phyloP scores from a whole-genome alignment of 495 filamentous ascomycete genomes.

The Hyaloscypha finlandica region DNA sequence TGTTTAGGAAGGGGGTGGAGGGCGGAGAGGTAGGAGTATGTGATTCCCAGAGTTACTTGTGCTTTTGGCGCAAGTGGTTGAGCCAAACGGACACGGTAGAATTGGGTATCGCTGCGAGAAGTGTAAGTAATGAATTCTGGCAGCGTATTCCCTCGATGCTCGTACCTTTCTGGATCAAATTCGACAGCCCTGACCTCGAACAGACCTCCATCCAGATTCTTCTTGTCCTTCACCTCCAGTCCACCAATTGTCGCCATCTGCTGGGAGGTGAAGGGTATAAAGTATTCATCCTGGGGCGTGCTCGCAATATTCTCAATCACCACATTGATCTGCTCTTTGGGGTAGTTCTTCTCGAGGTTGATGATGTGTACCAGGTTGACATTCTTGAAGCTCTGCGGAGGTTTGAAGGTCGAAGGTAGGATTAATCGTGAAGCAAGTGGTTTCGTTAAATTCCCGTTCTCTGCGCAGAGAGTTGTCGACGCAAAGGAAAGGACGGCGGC shows the following conservation, averaged over 20 bases:
- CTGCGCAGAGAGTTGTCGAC: conserved; percentile 28
- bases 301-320: conserved; percentile 82
- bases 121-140: conserved; percentile 19
- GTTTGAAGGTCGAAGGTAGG: conserved; percentile 75
- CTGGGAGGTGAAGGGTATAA: conserved; percentile 75
- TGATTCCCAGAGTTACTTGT: conserved; percentile 85
- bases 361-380: conserved; percentile 85
- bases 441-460: conserved; percentile 38
- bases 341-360: conserved; percentile 90
- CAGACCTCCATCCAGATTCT: conserved; percentile 63
- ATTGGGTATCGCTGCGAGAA: conserved; percentile 68
- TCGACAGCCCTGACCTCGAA: conserved; percentile 70
- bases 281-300: conserved; percentile 83
- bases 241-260: conserved; percentile 76
- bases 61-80: conserved; percentile 70
- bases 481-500: conserved; percentile 48
- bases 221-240: conserved; percentile 89
- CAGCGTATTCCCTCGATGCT: conserved; percentile 7
- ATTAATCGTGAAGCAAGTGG: conserved; percentile 42
- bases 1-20: conserved; percentile 76
- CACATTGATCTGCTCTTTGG: conserved; percentile 87
- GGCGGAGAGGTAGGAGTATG: conserved; percentile 73
- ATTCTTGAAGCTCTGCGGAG: conserved; percentile 88
- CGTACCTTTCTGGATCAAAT: conserved; percentile 48
- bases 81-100: conserved; percentile 79